Conservation (phyloP, 2,329 filamentous ascomycete genomes). For the Beauveria bassiana region DNA sequence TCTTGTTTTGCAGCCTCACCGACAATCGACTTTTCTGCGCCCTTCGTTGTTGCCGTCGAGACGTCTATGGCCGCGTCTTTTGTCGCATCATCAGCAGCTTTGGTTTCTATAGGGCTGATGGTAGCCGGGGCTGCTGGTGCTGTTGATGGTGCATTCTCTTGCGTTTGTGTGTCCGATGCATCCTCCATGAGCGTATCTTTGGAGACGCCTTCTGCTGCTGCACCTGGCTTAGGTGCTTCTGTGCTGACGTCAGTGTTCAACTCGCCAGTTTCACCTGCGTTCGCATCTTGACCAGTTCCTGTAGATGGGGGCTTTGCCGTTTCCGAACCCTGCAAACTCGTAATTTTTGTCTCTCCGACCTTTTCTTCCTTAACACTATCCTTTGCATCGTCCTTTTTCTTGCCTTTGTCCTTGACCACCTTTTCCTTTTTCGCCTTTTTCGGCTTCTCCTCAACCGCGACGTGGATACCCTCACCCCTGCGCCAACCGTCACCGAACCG, state of each 20-base stretch:
- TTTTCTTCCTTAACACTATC: slow-evolving; percentile 11
- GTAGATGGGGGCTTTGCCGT: neutral
- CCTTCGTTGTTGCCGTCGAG: neutral
- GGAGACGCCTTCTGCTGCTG: neutral
- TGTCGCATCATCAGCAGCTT: neutral
- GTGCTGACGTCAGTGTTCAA: neutral
- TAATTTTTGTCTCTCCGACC: slow-evolving; percentile 5
- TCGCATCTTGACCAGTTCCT: neutral
- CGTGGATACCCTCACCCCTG: slow-evolving; percentile 59
- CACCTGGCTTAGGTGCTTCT: neutral
- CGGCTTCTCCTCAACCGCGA: slow-evolving; percentile 54
- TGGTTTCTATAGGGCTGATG: neutral
- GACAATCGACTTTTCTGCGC: neutral
- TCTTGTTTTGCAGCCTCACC: neutral
- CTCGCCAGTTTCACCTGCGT: neutral
- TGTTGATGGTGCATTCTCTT: neutral
- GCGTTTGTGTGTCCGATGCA: neutral
- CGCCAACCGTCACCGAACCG: slow-evolving; percentile 72
- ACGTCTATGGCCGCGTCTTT: neutral
- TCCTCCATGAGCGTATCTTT: neutral
- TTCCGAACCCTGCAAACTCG: neutral
- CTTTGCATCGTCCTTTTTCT: slow-evolving; percentile 21
- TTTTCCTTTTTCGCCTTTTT: slow-evolving; percentile 48
- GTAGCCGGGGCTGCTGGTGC: neutral
- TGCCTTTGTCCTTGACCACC: slow-evolving; percentile 26